A percentile compares a stretch with the other conserved stretches of the same genome.
Evolutionary conservation across 441 rosid genomes (phyloP).

Genomic region (Syzygium syzygioides): DNA sequence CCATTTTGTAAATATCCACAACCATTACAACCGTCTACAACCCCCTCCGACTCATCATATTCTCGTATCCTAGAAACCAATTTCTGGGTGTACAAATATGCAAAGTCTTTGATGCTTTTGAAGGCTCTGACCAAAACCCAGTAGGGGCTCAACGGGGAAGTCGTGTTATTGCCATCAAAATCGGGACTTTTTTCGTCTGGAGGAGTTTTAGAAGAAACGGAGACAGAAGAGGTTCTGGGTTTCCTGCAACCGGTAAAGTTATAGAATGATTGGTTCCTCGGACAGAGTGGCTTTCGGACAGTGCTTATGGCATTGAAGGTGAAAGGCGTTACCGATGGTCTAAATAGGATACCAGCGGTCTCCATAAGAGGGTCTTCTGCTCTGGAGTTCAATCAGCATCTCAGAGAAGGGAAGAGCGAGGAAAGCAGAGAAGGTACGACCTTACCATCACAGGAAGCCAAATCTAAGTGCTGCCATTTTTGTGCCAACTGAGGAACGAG

Average conservation of each 20-base stretch:
- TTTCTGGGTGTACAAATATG: constrained; percentile 28
- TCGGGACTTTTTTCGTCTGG: constrained; percentile 22
- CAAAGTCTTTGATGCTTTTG: constrained; percentile 16
- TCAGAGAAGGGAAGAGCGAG: constrained; percentile 10
- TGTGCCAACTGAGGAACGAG: neutral
- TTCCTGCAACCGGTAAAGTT: constrained; percentile 5
- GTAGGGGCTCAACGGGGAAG: neutral
- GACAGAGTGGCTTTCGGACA: neutral
- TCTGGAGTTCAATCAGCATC: constrained; percentile 32
- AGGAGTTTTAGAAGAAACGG: neutral
- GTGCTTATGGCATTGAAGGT: constrained; percentile 18
- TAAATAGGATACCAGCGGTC: constrained; percentile 19
- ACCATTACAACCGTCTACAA: constrained; percentile 17
- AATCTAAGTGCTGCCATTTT: neutral
- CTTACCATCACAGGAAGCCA: neutral
- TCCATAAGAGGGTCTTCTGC: constrained; percentile 30
- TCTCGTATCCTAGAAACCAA: constrained; percentile 44
- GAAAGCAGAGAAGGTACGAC: neutral
- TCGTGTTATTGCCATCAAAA: neutral
- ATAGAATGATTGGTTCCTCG: neutral
- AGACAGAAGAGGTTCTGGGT: constrained; percentile 20
- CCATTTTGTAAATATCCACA: constrained; percentile 35
- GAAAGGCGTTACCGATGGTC: constrained; percentile 23
- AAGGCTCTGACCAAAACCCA: constrained; percentile 30
- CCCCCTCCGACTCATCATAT: constrained; percentile 32